Evolutionary conservation across 2,329 filamentous ascomycete genomes (phyloP), one percentile per base, ranked within the genome.

Genomic region (Cladophialophora psammophila): DNA sequence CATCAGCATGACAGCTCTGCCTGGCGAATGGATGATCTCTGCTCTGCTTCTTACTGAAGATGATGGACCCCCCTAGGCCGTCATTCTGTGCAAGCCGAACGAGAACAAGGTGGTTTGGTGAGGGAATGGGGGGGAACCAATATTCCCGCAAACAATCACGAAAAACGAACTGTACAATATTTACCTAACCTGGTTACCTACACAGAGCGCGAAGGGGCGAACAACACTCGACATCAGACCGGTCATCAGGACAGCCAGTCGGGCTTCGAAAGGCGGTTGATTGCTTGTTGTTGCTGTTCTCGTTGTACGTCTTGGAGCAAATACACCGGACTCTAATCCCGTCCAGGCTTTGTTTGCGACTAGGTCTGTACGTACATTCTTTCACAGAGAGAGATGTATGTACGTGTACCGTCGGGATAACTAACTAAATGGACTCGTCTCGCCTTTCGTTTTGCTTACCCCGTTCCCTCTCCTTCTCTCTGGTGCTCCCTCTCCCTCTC

Each of bases 41-140:
- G 40, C 40, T 42, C 40, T 42, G n/a, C 40, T n/a, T 40, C 40
- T n/a, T 42, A n/a, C 13, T 42, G 40, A n/a, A 42, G 40, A 42
- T n/a, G 40, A 42, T 18, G 10, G 13, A 13, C n/a, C 18, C 40
- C 8, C 18, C 18, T 5, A n/a, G 10, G 40, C 15, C 40, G 15
- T 42, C 40, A n/a, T 42, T 42, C 40, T n/a, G 40, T n/a, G 40
- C 40, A 42, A 42, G 8, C 40, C 40, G n/a, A 42, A 42, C 5
- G 40, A 42, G 40, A n/a, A n/a, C 5, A 5, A 18, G 40, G 15
- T n/a, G 40, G 40, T 42, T 40, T 13, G 38, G 38, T 13, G 38
- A 15, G 9, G 38, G 40, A n/a, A 5, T 1, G 40, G 8, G 15
- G 13, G 40, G 2, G 5, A 42, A n/a, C 6, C 10, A 2, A n/a